Evolutionary conservation across 2,329 filamentous ascomycete genomes (phyloP), one percentile per base, ranked within the genome.

Genomic region (Raffaelea albimanens): DNA sequence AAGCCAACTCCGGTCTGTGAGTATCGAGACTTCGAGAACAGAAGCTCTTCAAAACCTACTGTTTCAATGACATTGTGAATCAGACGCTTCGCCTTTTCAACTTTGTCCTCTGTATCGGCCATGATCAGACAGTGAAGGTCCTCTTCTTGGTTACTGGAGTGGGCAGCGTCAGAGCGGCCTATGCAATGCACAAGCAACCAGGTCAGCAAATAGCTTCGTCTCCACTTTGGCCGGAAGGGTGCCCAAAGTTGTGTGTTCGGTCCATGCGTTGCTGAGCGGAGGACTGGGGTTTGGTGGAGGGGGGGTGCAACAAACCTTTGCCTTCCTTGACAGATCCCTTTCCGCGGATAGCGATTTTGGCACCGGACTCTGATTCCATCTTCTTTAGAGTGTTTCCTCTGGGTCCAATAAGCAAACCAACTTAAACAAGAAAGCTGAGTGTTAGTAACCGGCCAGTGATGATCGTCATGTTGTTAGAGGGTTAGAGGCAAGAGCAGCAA

Each of bases 361-460:
- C 93, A 55, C 84, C 84, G 49, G 93, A 98, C 71, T 98, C 90
- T 62, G 84, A 81, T 68, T 98, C 93, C 93, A 98, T 98, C 69
- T 96, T 98, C 76, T 98, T 98, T 64, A 98, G 73, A 58, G 93
- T 98, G 68, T 98, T 98, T 71, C 93, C 93, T 91, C 93, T 93
- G 71, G 93, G 93, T 71, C 93, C 93, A 82, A 98, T 98, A 70
- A 98, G 89, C 80, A 98, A 83, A 71, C 93, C 93, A 82, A 98
- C 93, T 98, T 95, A 82, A 85, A 78, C 79, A 75, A 82, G 75
- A 33, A 39, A 85, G 80, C 85, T 90, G 85, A 73, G 82, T 87
- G 88, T 98, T 95, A 96, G 90, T 95, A 67, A 66, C 60, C 64
- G 65, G 61, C 58, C 33, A 38, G 18, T 40, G 40, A 42, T 16